Conservation (phyloP, 169 alveolate species). For the Plasmodium coatneyi region DNA sequence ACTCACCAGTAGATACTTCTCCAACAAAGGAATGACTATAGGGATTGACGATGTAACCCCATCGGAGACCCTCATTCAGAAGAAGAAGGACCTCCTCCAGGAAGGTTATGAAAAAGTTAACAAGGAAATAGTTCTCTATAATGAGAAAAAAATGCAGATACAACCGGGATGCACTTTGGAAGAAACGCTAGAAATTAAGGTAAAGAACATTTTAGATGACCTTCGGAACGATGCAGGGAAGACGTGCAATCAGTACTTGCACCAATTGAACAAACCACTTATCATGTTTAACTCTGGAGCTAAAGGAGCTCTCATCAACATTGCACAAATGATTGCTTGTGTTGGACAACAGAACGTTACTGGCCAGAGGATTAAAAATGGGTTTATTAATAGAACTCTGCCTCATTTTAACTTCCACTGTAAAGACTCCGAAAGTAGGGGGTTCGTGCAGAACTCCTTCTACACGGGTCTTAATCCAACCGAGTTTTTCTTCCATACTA, state of each 20-base stretch:
- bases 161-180: slow-evolving; percentile 97
- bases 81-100: slow-evolving; percentile 83
- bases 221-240: slow-evolving; percentile 95
- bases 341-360: slow-evolving; percentile 98
- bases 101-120: slow-evolving; percentile 92
- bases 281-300: slow-evolving; percentile 99
- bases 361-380: slow-evolving; percentile 96
- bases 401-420: slow-evolving; percentile 96
- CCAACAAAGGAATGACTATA: slow-evolving; percentile 97
- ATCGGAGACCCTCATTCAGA: slow-evolving; percentile 72
- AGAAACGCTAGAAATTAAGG: slow-evolving; percentile 94
- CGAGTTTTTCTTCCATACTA: slow-evolving; percentile 99
- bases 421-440: slow-evolving; percentile 96
- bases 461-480: slow-evolving; percentile 95
- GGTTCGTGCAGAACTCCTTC: slow-evolving; percentile 97
- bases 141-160: slow-evolving; percentile 90
- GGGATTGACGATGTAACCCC: slow-evolving; percentile 99
- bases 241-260: slow-evolving; percentile 90
- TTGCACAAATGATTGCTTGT: slow-evolving; percentile 99
- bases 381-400: slow-evolving; percentile 96
- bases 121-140: slow-evolving; percentile 87
- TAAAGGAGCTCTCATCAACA: slow-evolving; percentile 97
- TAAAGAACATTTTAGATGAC: slow-evolving; percentile 92
- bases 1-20: slow-evolving; percentile 95
- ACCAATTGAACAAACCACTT: slow-evolving; percentile 93